Conservation (phyloP, 208 protist genomes). For the Leishmania arabica region DNA sequence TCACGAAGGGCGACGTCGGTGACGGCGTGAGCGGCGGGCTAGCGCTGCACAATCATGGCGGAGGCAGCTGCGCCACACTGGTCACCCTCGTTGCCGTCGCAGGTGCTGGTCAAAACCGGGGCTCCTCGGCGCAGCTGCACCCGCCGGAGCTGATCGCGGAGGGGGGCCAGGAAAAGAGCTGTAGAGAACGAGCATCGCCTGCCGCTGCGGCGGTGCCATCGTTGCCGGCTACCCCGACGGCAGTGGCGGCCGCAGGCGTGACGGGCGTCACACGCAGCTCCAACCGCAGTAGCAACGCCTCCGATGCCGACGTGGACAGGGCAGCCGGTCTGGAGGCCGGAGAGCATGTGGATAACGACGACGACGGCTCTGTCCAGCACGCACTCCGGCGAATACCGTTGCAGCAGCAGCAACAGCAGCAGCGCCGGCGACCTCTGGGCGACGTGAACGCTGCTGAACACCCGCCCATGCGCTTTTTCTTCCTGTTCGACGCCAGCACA, state of each 20-base stretch:
- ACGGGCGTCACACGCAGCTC: neutral
- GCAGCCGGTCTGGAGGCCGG: neutral
- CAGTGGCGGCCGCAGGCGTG: neutral
- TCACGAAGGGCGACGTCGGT: neutral
- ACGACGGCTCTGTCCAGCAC: neutral
- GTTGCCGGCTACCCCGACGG: neutral
- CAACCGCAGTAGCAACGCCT: neutral
- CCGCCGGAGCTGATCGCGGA: neutral
- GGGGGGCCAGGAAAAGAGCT: neutral
- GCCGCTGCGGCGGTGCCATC: neutral
- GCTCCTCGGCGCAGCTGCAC: conserved; percentile 8
- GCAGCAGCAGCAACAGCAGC: conserved; percentile 1
- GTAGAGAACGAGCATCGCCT: neutral
- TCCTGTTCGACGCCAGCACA: conserved; percentile 24
- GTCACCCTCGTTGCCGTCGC: neutral
- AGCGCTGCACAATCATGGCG: neutral
- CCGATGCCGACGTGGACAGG: neutral
- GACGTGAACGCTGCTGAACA: neutral
- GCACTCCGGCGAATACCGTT: neutral
- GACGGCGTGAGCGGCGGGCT: neutral
- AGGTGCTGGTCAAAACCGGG: neutral
- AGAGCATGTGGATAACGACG: neutral
- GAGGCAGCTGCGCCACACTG: neutral
- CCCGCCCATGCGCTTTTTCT: neutral
- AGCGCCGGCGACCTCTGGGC: neutral